These are phyloP conservation scores for Solanum lycopersicoides DNA, from an alignment of 257 asterid genomes.

Conservation along the genomic window DNA sequence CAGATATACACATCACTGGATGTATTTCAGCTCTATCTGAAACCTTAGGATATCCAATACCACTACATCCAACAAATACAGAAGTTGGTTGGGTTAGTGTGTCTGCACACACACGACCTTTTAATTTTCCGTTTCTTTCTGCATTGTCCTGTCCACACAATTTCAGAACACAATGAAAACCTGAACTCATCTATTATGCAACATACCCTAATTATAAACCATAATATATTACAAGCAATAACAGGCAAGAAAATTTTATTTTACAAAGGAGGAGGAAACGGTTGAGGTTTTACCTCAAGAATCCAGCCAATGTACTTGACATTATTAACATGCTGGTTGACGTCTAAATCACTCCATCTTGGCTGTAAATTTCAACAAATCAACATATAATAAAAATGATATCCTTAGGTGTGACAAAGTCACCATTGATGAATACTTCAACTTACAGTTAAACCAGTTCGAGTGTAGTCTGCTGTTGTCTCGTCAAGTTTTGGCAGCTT, in stretches of 20 bases:
- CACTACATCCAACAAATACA: not conserved
- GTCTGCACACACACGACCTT: not conserved
- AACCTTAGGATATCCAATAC: not conserved
- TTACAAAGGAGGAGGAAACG: not conserved
- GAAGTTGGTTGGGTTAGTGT: not conserved
- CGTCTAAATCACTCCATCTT: constrained; percentile 87
- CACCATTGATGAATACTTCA: not conserved
- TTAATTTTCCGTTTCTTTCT: not conserved
- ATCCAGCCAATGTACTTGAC: constrained; percentile 96
- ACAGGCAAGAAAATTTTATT: not conserved
- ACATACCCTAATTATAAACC: not conserved
- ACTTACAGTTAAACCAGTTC: constrained; percentile 82
- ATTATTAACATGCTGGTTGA: constrained; percentile 93
- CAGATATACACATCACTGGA: not conserved
- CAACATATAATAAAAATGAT: not conserved
- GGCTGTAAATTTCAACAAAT: constrained; percentile 40
- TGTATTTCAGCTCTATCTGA: not conserved
- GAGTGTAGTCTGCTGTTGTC: constrained; percentile 50
- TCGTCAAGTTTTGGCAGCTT: constrained; percentile 86
- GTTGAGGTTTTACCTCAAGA: constrained; percentile 60
- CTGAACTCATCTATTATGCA: not conserved
- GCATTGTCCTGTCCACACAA: not conserved
- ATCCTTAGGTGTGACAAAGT: not conserved
- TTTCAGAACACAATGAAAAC: not conserved
- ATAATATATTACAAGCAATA: not conserved